phyloP scores from a whole-genome alignment of 1,284 basidiomycete species.

The Albatrellus sp. region DNA sequence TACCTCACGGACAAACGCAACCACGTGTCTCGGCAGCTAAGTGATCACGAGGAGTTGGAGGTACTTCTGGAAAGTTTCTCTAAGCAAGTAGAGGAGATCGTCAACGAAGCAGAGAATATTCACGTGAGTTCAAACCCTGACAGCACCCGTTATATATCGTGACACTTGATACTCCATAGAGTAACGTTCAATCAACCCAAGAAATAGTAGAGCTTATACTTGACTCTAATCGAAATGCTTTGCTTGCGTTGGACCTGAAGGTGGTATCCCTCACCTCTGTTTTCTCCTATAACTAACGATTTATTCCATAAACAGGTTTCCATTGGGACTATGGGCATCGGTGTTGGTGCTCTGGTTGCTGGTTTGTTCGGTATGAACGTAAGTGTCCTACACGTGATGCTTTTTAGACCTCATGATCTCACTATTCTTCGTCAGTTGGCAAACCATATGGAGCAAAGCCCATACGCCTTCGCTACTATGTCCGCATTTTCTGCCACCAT shows the following conservation, averaged over 20 bases:
- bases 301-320: slow-evolving; percentile 40
- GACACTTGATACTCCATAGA: slow-evolving; percentile 26
- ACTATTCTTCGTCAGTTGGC: slow-evolving; percentile 34
- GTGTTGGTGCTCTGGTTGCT: slow-evolving; percentile 84
- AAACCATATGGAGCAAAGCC: slow-evolving; percentile 56
- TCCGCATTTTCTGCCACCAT: slow-evolving; percentile 40
- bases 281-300: background rate
- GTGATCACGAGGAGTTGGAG: slow-evolving; percentile 91
- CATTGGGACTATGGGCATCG: slow-evolving; percentile 90
- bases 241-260: slow-evolving; percentile 87
- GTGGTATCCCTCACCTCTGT: slow-evolving; percentile 22
- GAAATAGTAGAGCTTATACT: slow-evolving; percentile 96
- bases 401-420: slow-evolving; percentile 4
- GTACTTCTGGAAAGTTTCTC: slow-evolving; percentile 87
- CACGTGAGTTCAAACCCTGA: slow-evolving; percentile 37
- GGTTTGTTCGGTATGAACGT: slow-evolving; percentile 97
- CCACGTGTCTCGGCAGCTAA: slow-evolving; percentile 36
- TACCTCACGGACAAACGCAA: slow-evolving; percentile 77
- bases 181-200: slow-evolving; percentile 90
- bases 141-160: background rate
- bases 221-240: slow-evolving; percentile 89
- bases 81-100: slow-evolving; percentile 94
- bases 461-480: slow-evolving; percentile 57
- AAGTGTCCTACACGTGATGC: slow-evolving; percentile 19
- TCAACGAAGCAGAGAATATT: slow-evolving; percentile 83